Evolutionary conservation across 208 protist genomes (phyloP), one percentile per base, ranked within the genome.

Genomic region (Crithidia expoeki): DNA sequence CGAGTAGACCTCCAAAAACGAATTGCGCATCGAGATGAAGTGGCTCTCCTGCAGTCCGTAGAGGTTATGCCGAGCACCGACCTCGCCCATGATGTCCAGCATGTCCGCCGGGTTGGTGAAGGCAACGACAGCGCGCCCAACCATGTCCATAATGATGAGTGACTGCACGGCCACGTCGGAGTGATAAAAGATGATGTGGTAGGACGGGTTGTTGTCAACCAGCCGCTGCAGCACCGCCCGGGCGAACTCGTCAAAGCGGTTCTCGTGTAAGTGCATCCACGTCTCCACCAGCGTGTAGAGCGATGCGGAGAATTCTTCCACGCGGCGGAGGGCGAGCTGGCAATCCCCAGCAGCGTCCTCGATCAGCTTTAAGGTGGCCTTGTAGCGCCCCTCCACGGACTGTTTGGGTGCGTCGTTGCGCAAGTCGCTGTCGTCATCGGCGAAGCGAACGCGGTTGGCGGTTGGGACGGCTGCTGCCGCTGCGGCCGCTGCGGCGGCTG

Each of bases 41-140:
- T 79, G 58, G 10, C 2, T 9, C 27, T 55, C 65, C 1, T 3
- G 11, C 17, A 79, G 23, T 6, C 66, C 61, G 60, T 79, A 65
- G 16, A 72, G 51, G 44, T 68, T 62, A 55, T 79, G 73, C 12
- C 64, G 73, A 0, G 73, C 73, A 34, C 73, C 73, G 33, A 79
- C 40, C 64, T 77, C 72, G 1, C 46, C 25, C 63, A 77, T 66
- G 25, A 77, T 51, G 50, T 70, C 72, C 63, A 77, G 61, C 49
- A 71, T 47, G 21, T 71, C 63, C 0, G 14, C 36, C 11, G 72
- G 49, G 10, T 52, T 27, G 11, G 55, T 60, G 49, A 60, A 66
- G 38, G 72, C 72, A 3, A 65, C 52, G 4, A 77, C 72, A 2
- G 72, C 72, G 4, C 57, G 51, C 1, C 72, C 72, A 7, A 77